These are phyloP conservation scores for Cryptosporidium viatorum DNA, from an alignment of 169 alveolate species.

Conservation along the genomic window DNA sequence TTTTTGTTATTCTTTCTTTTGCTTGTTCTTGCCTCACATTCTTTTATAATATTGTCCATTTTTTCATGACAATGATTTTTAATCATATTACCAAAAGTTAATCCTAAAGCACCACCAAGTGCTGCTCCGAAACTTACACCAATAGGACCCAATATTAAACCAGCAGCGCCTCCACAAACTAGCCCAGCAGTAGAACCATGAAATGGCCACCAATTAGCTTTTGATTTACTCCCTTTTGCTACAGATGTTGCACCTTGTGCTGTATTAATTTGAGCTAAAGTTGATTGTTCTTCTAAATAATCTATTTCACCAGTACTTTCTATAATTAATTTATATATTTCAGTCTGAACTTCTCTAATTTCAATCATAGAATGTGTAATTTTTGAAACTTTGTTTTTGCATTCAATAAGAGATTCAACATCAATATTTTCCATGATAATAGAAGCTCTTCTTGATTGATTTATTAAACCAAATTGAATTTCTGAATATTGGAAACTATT, in stretches of 20 bases:
- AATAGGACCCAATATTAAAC: conserved; percentile 50
- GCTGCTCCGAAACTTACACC: conserved; percentile 74
- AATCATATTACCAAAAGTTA: conserved; percentile 44
- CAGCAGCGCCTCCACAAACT: conserved; percentile 74
- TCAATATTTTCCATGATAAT: conserved; percentile 55
- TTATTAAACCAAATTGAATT: not conserved
- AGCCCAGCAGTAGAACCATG: conserved; percentile 76
- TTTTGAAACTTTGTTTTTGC: conserved; percentile 5
- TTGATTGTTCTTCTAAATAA: conserved; percentile 52
- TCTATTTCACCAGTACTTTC: conserved; percentile 74
- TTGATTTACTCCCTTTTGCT: conserved; percentile 65
- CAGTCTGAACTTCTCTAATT: conserved; percentile 43
- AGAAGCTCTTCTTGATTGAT: conserved; percentile 33
- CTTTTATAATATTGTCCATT: conserved; percentile 57
- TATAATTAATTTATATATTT: conserved; percentile 42
- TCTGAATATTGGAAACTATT: not conserved
- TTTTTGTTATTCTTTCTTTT: not conserved
- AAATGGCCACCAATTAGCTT: conserved; percentile 75
- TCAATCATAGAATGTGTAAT: conserved; percentile 31
- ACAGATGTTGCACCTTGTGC: conserved; percentile 60
- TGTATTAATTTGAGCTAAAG: conserved; percentile 47
- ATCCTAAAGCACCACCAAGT: conserved; percentile 64
- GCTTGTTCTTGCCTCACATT: conserved; percentile 48
- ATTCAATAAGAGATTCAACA: conserved; percentile 44
- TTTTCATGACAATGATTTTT: conserved; percentile 14